A percentile compares a stretch with the other conserved stretches of the same genome.
Evolutionary conservation across 495 filamentous ascomycete species (phyloP).

Genomic region (Hypoxylon intermedium): DNA sequence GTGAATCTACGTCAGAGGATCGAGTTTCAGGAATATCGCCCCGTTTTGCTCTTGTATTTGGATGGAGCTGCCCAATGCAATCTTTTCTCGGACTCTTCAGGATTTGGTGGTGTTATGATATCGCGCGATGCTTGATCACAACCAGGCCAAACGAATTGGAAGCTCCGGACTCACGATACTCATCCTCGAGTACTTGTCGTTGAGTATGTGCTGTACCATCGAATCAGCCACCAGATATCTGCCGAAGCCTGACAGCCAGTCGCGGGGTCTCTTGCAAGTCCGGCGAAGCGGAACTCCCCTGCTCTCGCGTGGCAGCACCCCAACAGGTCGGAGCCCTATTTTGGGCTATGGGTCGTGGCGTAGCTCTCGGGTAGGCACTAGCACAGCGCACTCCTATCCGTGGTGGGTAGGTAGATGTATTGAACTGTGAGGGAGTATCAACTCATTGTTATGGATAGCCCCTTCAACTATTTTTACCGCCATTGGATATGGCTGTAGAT

Average conservation of each 20-base stretch:
- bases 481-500: neutral
- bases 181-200: neutral
- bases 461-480: neutral
- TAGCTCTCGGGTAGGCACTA: neutral
- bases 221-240: neutral
- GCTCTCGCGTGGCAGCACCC: conserved; percentile 11
- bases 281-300: conserved; percentile 1
- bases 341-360: neutral
- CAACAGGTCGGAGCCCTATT: neutral
- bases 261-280: neutral
- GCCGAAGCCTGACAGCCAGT: neutral
- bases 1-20: neutral
- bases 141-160: no score
- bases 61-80: neutral
- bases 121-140: no score
- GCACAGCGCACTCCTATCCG: neutral
- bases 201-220: neutral
- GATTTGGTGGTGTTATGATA: neutral
- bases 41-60: neutral
- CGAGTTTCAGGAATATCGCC: neutral
- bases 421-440: neutral
- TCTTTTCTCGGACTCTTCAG: neutral
- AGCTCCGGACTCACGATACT: no score
- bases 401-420: neutral
- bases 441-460: neutral